These are phyloP conservation scores for Leccinum holopus DNA, from an alignment of 1,284 basidiomycete genomes.

Conservation along the genomic window DNA sequence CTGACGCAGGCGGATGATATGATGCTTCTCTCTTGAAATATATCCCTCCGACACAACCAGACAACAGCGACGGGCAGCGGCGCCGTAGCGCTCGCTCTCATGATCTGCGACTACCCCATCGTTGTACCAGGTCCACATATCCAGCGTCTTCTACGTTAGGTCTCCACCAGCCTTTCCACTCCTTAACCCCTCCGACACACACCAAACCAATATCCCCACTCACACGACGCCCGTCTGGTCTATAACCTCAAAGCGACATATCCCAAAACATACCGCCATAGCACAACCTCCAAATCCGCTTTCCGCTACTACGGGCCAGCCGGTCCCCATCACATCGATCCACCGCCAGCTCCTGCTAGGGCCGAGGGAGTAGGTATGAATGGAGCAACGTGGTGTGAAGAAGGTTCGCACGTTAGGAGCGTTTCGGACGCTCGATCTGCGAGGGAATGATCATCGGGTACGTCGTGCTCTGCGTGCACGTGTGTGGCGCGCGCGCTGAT, in stretches of 20 bases:
- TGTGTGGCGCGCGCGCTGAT: too few relatives aligned
- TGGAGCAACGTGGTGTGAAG: too few relatives aligned
- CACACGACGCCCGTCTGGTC: slow-evolving; percentile 47
- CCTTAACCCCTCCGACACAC: slow-evolving; percentile 30
- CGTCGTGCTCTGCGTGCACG: too few relatives aligned
- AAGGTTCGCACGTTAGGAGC: too few relatives aligned
- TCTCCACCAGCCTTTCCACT: slow-evolving; percentile 17
- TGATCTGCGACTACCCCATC: slow-evolving; percentile 94
- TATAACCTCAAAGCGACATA: slow-evolving; percentile 59
- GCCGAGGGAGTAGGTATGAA: slow-evolving; percentile 9
- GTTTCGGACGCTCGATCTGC: too few relatives aligned
- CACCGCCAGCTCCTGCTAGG: slow-evolving; percentile 20
- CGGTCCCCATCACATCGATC: slow-evolving; percentile 63
- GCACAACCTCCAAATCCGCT: slow-evolving; percentile 43
- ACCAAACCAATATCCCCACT: slow-evolving; percentile 52
- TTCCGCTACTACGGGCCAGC: slow-evolving; percentile 47
- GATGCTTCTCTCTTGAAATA: too few relatives aligned
- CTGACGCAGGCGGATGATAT: too few relatives aligned
- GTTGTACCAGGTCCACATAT: slow-evolving; percentile 37
- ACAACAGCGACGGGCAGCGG: slow-evolving; percentile 67
- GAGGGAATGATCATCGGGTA: too few relatives aligned
- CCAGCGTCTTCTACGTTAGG: slow-evolving; percentile 17
- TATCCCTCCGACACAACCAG: too few relatives aligned
- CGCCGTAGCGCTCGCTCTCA: slow-evolving; percentile 85
- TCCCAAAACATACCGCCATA: slow-evolving; percentile 50